phyloP scores from a whole-genome alignment of 2,329 filamentous ascomycete genomes.

The Sporothrix phasma region DNA sequence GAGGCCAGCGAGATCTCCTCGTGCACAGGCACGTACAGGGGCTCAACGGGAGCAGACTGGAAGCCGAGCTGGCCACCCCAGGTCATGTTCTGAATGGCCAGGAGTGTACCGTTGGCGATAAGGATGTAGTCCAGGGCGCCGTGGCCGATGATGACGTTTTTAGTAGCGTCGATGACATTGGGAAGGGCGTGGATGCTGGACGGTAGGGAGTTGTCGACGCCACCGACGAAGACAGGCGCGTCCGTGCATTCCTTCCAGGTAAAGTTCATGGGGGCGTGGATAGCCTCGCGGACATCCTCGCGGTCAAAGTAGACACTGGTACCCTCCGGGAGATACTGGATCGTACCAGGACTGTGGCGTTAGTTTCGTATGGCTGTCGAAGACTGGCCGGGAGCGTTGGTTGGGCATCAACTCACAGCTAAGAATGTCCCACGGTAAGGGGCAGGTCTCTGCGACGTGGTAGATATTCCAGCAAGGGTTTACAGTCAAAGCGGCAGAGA shows the following conservation, averaged over 20 bases:
- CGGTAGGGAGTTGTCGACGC: constrained; percentile 42
- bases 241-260: constrained; percentile 49
- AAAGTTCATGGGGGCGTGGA: constrained; percentile 23
- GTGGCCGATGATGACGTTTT: constrained; percentile 65
- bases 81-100: constrained; percentile 72
- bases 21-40: constrained; percentile 61
- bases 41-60: constrained; percentile 45
- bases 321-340: constrained; percentile 53
- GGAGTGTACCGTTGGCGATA: constrained; percentile 57
- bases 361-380: background rate
- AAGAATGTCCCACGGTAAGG: constrained; percentile 57
- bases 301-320: constrained; percentile 60
- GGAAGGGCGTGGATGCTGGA: constrained; percentile 52
- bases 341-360: constrained; percentile 42
- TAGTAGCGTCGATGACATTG: constrained; percentile 60
- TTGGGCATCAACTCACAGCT: constrained; percentile 30
- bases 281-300: constrained; percentile 32
- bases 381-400: no score
- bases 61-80: constrained; percentile 66
- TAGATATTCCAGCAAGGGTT: constrained; percentile 80
- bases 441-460: constrained; percentile 62
- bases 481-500: constrained; percentile 39
- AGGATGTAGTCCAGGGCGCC: constrained; percentile 61
- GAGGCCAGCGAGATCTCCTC: constrained; percentile 29
- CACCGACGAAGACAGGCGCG: constrained; percentile 29